phyloP scores from a whole-genome alignment of 495 filamentous ascomycete species.

The Tricharina praecox region DNA sequence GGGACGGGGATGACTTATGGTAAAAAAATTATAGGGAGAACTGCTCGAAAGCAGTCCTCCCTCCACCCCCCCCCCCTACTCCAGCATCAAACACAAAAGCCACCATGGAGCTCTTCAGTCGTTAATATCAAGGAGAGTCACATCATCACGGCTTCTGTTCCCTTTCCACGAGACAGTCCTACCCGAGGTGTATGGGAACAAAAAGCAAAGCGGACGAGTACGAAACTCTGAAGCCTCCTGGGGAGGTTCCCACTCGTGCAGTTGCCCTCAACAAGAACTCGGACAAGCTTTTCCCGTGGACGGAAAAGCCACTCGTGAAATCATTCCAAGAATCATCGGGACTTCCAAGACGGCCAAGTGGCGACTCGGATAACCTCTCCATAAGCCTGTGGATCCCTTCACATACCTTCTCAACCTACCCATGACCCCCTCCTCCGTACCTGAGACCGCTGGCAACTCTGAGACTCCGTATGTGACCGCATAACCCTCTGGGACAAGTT shows the following conservation, averaged over 20 bases:
- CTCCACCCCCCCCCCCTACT: conserved; percentile 3
- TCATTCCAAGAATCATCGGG: neutral
- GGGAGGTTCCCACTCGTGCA: conserved; percentile 2
- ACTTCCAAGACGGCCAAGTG: neutral
- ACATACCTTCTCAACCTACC: conserved; percentile 3
- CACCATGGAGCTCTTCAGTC: neutral
- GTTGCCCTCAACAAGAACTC: too few relatives aligned
- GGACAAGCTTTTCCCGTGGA: too few relatives aligned
- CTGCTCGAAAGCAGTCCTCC: conserved; percentile 11
- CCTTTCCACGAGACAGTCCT: too few relatives aligned
- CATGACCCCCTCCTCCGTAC: neutral
- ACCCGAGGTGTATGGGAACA: too few relatives aligned
- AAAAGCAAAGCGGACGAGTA: conserved; percentile 21
- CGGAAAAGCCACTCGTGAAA: conserved; percentile 2
- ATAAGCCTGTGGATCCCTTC: neutral
- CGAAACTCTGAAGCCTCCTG: conserved; percentile 23
- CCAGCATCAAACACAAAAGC: conserved; percentile 21
- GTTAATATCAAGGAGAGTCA: neutral
- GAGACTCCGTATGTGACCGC: conserved; percentile 25
- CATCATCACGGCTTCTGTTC: neutral
- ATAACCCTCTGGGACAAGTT: conserved; percentile 24
- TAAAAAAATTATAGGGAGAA: conserved; percentile 24
- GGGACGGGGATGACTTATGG: conserved; percentile 16
- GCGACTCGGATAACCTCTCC: neutral
- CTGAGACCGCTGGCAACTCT: neutral